A percentile compares a stretch with the other conserved stretches of the same genome.
Evolutionary conservation across 345 rosid genomes (phyloP).

Genomic region (Boechera divaricarpa): DNA sequence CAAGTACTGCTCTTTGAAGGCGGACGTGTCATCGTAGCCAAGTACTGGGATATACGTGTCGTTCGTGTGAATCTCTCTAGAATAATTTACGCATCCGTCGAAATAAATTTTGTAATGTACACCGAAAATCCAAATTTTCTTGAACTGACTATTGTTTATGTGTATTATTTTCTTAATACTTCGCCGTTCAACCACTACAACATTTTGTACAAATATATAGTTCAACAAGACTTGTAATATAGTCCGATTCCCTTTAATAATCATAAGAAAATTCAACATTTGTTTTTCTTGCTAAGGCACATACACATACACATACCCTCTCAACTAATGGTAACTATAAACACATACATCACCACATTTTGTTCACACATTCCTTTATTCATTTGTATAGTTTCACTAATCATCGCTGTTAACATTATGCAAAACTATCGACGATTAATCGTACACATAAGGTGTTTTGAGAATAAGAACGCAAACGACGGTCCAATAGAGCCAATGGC

Average conservation of each 20-base stretch:
- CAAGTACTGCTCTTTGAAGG: slow-evolving; percentile 8
- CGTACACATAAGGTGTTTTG: background rate
- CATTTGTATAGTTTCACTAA: background rate
- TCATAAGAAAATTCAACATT: slow-evolving; percentile 1
- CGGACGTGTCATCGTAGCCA: background rate
- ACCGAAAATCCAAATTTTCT: background rate
- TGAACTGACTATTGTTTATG: background rate
- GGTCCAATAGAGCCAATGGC: slow-evolving; percentile 37
- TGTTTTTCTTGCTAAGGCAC: background rate
- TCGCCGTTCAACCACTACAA: slow-evolving; percentile 17
- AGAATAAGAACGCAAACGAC: slow-evolving; percentile 11
- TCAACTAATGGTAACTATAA: background rate
- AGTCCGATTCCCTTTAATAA: background rate
- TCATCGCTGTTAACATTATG: background rate
- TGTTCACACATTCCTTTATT: background rate
- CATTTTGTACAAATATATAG: background rate
- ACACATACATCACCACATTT: background rate
- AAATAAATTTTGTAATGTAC: background rate
- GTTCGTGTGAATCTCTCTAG: slow-evolving; percentile 3
- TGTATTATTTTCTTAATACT: background rate
- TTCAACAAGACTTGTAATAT: background rate
- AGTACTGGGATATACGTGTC: slow-evolving; percentile 29
- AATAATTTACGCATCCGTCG: background rate
- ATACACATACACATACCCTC: background rate
- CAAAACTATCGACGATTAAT: background rate